Conservation (phyloP, 1,284 basidiomycete genomes). For the Papiliotrema fonsecae region DNA sequence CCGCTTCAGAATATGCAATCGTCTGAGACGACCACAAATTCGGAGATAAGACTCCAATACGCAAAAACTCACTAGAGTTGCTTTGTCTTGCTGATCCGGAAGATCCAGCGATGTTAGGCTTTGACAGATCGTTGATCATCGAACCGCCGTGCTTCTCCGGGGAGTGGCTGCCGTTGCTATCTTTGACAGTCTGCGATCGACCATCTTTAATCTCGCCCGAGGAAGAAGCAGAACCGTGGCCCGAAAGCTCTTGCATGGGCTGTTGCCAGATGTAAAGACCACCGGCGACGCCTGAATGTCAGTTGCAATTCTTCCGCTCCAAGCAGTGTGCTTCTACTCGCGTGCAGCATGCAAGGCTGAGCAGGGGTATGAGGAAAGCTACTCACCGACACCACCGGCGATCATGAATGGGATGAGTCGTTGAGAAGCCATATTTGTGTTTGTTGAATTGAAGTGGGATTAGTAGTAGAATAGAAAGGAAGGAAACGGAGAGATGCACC, state of each 20-base stretch:
- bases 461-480: too few species aligned
- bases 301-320: background rate
- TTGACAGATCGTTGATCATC: conserved; percentile 12
- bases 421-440: background rate
- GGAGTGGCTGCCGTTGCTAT: conserved; percentile 12
- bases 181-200: conserved; percentile 20
- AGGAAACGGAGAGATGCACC: too few species aligned
- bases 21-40: too few species aligned
- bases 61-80: conserved; percentile 20
- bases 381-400: conserved; percentile 3
- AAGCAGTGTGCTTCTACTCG: too few species aligned
- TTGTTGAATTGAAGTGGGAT: too few species aligned
- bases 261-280: conserved; percentile 4
- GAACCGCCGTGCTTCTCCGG: conserved; percentile 25
- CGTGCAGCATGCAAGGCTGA: background rate
- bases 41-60: too few species aligned
- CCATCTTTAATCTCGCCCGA: conserved; percentile 15
- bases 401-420: background rate
- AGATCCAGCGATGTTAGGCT: conserved; percentile 30
- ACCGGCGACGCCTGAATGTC: background rate
- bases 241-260: conserved; percentile 24
- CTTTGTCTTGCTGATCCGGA: conserved; percentile 12
- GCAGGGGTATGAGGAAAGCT: background rate
- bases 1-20: too few species aligned
- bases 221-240: conserved; percentile 18